phyloP scores from a whole-genome alignment of 495 filamentous ascomycete genomes.

The Cryomyces antarcticus region DNA sequence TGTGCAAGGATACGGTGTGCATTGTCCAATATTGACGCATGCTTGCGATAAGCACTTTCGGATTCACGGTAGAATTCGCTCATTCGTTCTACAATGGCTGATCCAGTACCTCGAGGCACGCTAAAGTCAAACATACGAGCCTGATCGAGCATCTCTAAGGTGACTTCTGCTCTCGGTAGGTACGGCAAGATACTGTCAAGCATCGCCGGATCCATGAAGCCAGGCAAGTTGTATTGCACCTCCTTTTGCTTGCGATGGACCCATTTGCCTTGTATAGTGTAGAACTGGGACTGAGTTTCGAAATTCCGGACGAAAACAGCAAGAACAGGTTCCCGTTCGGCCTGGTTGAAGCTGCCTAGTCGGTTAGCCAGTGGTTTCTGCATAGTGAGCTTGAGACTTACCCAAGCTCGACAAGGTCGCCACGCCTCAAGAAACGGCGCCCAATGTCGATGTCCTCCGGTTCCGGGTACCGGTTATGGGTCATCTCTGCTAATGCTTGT shows the following conservation, averaged over 20 bases:
- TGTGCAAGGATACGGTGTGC: slow-evolving; percentile 20
- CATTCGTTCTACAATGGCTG: slow-evolving; percentile 31
- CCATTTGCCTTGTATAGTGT: slow-evolving; percentile 55
- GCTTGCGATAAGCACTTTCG: slow-evolving; percentile 27
- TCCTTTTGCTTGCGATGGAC: slow-evolving; percentile 26
- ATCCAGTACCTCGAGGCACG: slow-evolving; percentile 32
- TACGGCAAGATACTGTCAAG: slow-evolving; percentile 39
- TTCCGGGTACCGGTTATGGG: too few species aligned
- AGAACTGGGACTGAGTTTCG: slow-evolving; percentile 45
- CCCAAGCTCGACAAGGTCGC: slow-evolving; percentile 53
- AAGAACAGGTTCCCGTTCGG: slow-evolving; percentile 27
- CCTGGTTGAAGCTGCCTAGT: slow-evolving; percentile 1
- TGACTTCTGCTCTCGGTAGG: slow-evolving; percentile 30
- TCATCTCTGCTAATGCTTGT: too few species aligned
- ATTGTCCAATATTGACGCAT: slow-evolving; percentile 19
- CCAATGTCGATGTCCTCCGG: slow-evolving; percentile 1
- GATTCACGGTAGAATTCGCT: slow-evolving; percentile 27
- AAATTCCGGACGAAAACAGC: slow-evolving; percentile 50
- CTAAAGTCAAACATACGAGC: slow-evolving; percentile 25
- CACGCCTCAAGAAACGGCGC: slow-evolving; percentile 30
- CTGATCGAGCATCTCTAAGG: slow-evolving; percentile 22
- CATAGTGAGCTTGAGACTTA: slow-evolving; percentile 15
- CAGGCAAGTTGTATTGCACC: slow-evolving; percentile 40
- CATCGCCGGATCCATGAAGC: slow-evolving; percentile 36
- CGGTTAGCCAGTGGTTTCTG: not conserved